Conservation (phyloP, 2,329 filamentous ascomycete species). For the Teratosphaeria zuluensis region DNA sequence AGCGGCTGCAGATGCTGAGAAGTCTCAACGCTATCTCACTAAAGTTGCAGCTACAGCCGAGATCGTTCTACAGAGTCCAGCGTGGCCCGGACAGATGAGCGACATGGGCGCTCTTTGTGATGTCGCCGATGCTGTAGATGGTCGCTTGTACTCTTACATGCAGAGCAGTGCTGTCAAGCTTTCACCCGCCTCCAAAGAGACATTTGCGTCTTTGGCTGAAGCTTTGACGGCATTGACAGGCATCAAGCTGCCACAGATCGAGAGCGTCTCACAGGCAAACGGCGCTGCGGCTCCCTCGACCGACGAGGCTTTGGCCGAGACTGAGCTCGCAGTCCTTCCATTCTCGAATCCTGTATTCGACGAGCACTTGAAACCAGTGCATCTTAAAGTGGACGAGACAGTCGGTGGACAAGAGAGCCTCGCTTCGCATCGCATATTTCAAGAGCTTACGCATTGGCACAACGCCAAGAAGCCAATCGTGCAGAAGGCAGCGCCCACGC, state of each 20-base stretch:
- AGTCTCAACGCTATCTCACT: constrained; percentile 11
- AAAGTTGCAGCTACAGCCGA: constrained; percentile 30
- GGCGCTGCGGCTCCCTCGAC: neutral
- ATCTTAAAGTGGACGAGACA: constrained; percentile 28
- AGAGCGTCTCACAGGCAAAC: constrained; percentile 1
- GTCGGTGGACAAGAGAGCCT: constrained; percentile 22
- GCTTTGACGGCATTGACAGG: constrained; percentile 11
- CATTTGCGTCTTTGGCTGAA: constrained; percentile 14
- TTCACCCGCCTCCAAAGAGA: constrained; percentile 10
- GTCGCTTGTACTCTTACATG: constrained; percentile 35
- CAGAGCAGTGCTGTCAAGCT: constrained; percentile 1
- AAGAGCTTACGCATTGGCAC: constrained; percentile 52
- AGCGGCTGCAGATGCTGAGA: constrained; percentile 3
- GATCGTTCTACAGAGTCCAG: constrained; percentile 27
- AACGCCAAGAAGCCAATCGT: constrained; percentile 46
- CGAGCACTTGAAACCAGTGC: constrained; percentile 36
- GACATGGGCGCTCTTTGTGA: constrained; percentile 29
- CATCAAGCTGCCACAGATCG: neutral
- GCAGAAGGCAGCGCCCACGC: constrained; percentile 23
- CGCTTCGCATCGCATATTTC: constrained; percentile 34
- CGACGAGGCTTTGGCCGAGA: neutral
- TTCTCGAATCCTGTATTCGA: constrained; percentile 41
- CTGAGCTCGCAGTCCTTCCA: constrained; percentile 30
- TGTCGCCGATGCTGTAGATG: constrained; percentile 48
- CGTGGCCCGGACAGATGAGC: constrained; percentile 25